phyloP scores from a whole-genome alignment of 805 yeast genomes.

The Nakazawaea molendinolei region DNA sequence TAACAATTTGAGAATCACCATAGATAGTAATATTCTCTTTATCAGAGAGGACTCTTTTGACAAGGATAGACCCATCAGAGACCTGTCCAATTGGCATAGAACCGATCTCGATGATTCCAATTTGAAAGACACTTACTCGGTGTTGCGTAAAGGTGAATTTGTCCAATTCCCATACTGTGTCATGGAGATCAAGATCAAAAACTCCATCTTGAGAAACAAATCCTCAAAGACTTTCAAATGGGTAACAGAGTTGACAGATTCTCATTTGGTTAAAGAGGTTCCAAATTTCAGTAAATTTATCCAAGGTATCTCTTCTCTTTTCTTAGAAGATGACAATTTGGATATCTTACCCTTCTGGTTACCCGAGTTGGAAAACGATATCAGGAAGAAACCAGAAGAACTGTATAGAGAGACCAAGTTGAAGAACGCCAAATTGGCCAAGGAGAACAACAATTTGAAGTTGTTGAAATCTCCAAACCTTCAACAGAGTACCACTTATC shows the following conservation, averaged over 20 bases:
- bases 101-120: slow-evolving; percentile 68
- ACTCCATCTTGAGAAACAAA: slow-evolving; percentile 42
- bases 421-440: slow-evolving; percentile 41
- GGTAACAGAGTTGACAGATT: slow-evolving; percentile 80
- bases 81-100: slow-evolving; percentile 88
- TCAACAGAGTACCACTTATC: slow-evolving; percentile 27
- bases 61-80: slow-evolving; percentile 78
- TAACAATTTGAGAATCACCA: slow-evolving; percentile 70
- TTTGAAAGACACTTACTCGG: slow-evolving; percentile 58
- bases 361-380: slow-evolving; percentile 78
- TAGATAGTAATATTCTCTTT: slow-evolving; percentile 82
- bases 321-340: slow-evolving; percentile 83
- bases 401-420: slow-evolving; percentile 63
- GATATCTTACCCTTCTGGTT: slow-evolving; percentile 85
- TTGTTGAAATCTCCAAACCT: slow-evolving; percentile 34
- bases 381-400: slow-evolving; percentile 61
- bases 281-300: slow-evolving; percentile 90
- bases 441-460: slow-evolving; percentile 29
- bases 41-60: slow-evolving; percentile 91
- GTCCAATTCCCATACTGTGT: slow-evolving; percentile 80
- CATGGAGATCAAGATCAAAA: slow-evolving; percentile 67
- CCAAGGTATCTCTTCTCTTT: slow-evolving; percentile 87
- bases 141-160: slow-evolving; percentile 81
- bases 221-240: slow-evolving; percentile 47
- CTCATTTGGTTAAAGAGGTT: slow-evolving; percentile 85